Evolutionary conservation across 2,329 filamentous ascomycete genomes (phyloP).

Genomic region (Neopestalotiopsis rosae): DNA sequence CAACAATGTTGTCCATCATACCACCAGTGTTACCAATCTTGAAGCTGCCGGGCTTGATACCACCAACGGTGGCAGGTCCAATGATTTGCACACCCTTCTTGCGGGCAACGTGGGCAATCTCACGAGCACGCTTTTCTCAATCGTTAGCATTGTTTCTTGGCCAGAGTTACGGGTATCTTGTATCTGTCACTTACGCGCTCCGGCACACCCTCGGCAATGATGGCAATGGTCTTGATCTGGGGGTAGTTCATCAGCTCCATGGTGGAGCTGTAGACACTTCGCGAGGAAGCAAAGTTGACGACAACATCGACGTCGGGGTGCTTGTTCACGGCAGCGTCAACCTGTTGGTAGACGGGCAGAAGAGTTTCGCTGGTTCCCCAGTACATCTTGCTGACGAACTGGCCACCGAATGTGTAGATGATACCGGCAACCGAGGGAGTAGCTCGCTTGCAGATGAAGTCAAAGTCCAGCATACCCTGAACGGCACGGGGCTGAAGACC

Average conservation of each 20-base stretch:
- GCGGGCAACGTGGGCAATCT: conserved; percentile 94
- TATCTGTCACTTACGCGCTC: conserved; percentile 76
- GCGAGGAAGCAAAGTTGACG: conserved; percentile 99
- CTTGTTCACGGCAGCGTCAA: conserved; percentile 91
- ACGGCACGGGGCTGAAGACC: conserved; percentile 95
- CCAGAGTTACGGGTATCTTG: background rate
- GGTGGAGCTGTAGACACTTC: conserved; percentile 97
- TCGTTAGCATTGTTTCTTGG: conserved; percentile 31
- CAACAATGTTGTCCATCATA: conserved; percentile 99
- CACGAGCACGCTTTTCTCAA: conserved; percentile 80
- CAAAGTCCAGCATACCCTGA: conserved; percentile 96
- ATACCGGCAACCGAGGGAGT: conserved; percentile 97
- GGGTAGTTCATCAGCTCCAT: conserved; percentile 98
- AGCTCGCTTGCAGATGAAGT: conserved; percentile 99
- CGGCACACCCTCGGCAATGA: conserved; percentile 98
- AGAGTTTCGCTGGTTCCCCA: conserved; percentile 99
- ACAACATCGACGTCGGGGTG: conserved; percentile 96
- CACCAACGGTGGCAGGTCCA: conserved; percentile 96
- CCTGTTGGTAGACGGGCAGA: conserved; percentile 95
- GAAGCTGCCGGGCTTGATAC: conserved; percentile 99
- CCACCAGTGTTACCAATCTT: conserved; percentile 99
- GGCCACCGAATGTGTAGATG: conserved; percentile 99
- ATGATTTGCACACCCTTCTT: conserved; percentile 99
- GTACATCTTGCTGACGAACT: conserved; percentile 99
- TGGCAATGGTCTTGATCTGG: conserved; percentile 98